Conservation (phyloP, 768 basidiomycete species). For the Lactarius psammicola region DNA sequence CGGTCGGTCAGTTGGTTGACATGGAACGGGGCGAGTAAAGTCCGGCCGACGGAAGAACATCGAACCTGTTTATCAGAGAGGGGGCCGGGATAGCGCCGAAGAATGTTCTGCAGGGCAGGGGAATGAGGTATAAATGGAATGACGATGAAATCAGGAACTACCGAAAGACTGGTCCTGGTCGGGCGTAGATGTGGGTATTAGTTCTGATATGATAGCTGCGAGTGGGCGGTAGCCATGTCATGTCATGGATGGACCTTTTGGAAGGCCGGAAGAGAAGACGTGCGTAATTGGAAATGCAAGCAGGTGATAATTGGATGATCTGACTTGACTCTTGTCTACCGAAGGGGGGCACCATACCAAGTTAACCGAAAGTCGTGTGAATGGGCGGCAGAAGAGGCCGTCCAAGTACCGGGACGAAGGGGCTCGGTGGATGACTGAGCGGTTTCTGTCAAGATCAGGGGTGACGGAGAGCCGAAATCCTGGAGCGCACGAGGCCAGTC, state of each 20-base stretch:
- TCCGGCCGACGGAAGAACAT: slow-evolving; percentile 23
- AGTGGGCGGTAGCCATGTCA: slow-evolving; percentile 6
- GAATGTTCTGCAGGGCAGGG: slow-evolving; percentile 12
- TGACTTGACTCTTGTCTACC: slow-evolving; percentile 6
- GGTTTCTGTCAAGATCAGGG: slow-evolving; percentile 31
- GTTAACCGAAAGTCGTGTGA: slow-evolving; percentile 28
- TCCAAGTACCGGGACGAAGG: slow-evolving; percentile 7
- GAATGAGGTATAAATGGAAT: slow-evolving; percentile 13
- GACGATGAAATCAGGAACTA: slow-evolving; percentile 15
- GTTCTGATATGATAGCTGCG: background rate
- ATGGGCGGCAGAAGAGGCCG: slow-evolving; percentile 12
- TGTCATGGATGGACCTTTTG: slow-evolving; percentile 5
- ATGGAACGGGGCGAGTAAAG: slow-evolving; percentile 22
- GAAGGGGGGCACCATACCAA: slow-evolving; percentile 4
- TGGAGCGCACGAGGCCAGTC: slow-evolving; percentile 21
- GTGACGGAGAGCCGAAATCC: slow-evolving; percentile 7
- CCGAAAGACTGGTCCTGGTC: background rate
- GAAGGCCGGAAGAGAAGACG: slow-evolving; percentile 3
- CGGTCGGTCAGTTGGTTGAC: slow-evolving; percentile 1
- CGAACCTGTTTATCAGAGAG: slow-evolving; percentile 9
- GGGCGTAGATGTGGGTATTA: slow-evolving; percentile 20
- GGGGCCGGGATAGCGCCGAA: slow-evolving; percentile 19
- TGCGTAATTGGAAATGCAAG: background rate
- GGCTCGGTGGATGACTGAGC: slow-evolving; percentile 9
- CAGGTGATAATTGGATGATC: slow-evolving; percentile 12